Base-by-base conservation (phyloP, 2,329 filamentous ascomycete genomes). In the Chrysosphaeria jannelii region DNA sequence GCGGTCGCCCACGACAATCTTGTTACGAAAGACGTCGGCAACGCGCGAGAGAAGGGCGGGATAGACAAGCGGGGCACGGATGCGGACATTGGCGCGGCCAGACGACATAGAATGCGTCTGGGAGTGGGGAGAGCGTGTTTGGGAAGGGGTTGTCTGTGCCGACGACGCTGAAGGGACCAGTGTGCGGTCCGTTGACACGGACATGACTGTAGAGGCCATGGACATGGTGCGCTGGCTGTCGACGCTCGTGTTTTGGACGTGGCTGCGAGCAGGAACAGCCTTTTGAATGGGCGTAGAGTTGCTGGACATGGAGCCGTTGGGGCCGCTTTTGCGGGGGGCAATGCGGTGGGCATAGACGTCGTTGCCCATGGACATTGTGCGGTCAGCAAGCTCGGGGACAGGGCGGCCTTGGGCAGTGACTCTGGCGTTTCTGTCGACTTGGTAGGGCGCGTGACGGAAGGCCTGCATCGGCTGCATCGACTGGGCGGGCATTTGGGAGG, bases 361-460 rank as follows among this genome's bases (percentile, higher is more conserved):
- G 5, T 70, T 85, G 68, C 70, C 85, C 68, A 97, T 69, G 21
- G 81, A 90, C 85, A 93, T 93, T 31, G 85, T 67, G 27, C 85
- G 63, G 43, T 93, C 81, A 36, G 88, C 75, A 25, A 81, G 65
- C 39, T 91, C 79, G 2, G 85, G 85, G 6, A 97, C 78, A 17
- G 85, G 54, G 29, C 85, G 62, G 15, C 85, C 85, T 41, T 91
- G 79, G 6, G 79, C 75, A 3, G 85, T 97, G 14, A 18, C 24
- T n/a, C 26, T 57, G 50, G 29, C 50, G 33, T 23, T 32, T 51
- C 31, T 47, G 49, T 13, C 19, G 12, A 11, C 15, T 21, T 17
- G 33, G 65, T 75, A 81, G 14, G 65, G 69, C 28, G 70, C 64
- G 33, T 79, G 70, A 25, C 79, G 67, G 37, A 78, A 78, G 20